Evolutionary conservation across 805 yeast genomes (phyloP), one percentile per base, ranked within the genome.

Genomic region (Yarrowia sp.): DNA sequence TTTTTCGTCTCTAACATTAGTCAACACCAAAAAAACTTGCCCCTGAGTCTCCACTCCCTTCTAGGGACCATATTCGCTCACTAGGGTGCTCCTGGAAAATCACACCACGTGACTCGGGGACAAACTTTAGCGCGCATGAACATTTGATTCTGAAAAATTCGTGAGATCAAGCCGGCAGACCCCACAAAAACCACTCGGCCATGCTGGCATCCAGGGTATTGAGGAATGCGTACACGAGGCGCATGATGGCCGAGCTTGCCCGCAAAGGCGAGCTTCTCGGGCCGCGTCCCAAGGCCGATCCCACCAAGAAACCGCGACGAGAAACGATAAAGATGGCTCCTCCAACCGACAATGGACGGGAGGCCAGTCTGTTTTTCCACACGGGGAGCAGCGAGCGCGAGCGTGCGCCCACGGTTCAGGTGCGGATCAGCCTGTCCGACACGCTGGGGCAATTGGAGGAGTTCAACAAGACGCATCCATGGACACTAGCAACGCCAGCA

Each of bases 171-270:
- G 55, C 39, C 13, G 18, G 27, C 53, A 29, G 6, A 27, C 38
- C 27, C 29, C 39, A 47, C 25, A 21, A 14, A 19, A 14, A 13
- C n/a, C 13, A 16, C 16, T 16, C 32, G 58, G 42, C 58, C 41
- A 51, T 51, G 58, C 32, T 51, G 58, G 42, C 58, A 24, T 16
- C 58, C 2, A 29, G 58, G 58, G 58, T 51, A 24, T 24, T 51
- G 41, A 51, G 58, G 58, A 51, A 51, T 35, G 58, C 58, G 58
- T 35, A 51, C 32, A 32, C 42, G 12, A n/a, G 42, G 42, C 58
- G 58, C 58, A 33, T 51, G 58, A 32, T 51, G 33, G 58, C 58
- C 13, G 42, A 51, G 42, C 58, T 51, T 29, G 58, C 58, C 8
- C 58, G 42, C 32, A 32, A 35, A 24, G 58, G 58, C 16, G 58